phyloP scores from a whole-genome alignment of 192 early-diverging fungal genomes.

The Diversispora epigaea region DNA sequence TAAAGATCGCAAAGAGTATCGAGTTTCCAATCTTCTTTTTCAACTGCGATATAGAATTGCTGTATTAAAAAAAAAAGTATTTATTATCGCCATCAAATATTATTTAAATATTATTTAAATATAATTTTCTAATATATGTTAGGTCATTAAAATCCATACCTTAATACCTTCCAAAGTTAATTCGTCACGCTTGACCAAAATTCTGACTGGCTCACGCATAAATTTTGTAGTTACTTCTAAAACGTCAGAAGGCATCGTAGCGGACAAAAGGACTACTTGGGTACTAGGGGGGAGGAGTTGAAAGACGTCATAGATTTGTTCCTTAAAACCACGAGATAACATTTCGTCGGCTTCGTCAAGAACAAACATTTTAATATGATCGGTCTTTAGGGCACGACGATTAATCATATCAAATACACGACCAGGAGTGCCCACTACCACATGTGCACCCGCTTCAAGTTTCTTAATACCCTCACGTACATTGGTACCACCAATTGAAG shows the following conservation, averaged over 20 bases:
- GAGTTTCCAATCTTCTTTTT: conserved; percentile 99
- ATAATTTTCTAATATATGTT: neutral
- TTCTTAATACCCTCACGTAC: conserved; percentile 86
- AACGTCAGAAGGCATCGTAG: conserved; percentile 95
- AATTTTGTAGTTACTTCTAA: conserved; percentile 96
- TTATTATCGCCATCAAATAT: neutral
- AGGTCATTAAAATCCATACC: neutral
- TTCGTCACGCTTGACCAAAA: conserved; percentile 98
- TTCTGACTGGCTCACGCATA: conserved; percentile 98
- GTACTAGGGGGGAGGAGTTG: conserved; percentile 82
- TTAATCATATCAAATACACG: conserved; percentile 99
- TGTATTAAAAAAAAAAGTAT: conserved; percentile 48
- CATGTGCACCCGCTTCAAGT: conserved; percentile 80
- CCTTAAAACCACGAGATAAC: conserved; percentile 98
- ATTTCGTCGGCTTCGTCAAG: conserved; percentile 99
- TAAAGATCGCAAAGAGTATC: conserved; percentile 98
- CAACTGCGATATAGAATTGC: conserved; percentile 98
- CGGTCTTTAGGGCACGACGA: conserved; percentile 80
- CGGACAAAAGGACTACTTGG: conserved; percentile 96
- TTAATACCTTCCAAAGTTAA: conserved; percentile 90
- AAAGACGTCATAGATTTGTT: conserved; percentile 98
- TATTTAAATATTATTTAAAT: neutral
- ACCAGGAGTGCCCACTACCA: conserved; percentile 98
- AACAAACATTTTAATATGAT: conserved; percentile 94
- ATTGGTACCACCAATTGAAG: conserved; percentile 97